These are phyloP conservation scores for Sporobolomyces phaffii DNA, from an alignment of 768 basidiomycete species.

Conservation along the genomic window DNA sequence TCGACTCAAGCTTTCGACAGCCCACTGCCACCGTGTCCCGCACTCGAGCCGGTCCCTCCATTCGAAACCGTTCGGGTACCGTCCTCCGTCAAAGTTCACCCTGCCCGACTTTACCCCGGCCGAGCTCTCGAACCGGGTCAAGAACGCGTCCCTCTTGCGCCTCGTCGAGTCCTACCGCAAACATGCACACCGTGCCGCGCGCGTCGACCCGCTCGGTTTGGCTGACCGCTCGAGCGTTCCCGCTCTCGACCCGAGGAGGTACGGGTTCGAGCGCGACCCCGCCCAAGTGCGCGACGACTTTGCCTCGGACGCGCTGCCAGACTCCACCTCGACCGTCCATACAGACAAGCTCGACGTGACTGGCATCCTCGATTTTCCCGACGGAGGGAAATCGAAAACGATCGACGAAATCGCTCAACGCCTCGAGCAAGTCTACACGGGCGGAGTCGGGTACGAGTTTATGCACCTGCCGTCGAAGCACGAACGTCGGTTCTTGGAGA, in stretches of 20 bases:
- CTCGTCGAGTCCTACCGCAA: constrained; percentile 71
- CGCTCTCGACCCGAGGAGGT: constrained; percentile 50
- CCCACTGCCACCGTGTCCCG: not conserved
- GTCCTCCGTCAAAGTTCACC: constrained; percentile 1
- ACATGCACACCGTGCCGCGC: constrained; percentile 76
- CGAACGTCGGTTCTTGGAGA: constrained; percentile 82
- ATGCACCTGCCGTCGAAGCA: constrained; percentile 72
- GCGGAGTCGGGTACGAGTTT: constrained; percentile 73
- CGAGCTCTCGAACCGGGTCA: constrained; percentile 62
- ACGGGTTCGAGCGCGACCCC: constrained; percentile 66
- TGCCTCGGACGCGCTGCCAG: constrained; percentile 48
- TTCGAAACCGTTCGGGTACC: constrained; percentile 19
- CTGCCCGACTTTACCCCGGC: constrained; percentile 49
- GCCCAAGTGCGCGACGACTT: constrained; percentile 66
- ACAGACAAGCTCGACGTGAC: constrained; percentile 14
- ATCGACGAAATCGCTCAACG: constrained; percentile 65
- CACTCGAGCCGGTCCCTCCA: not conserved
- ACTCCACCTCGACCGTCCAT: not conserved
- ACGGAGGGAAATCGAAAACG: constrained; percentile 48
- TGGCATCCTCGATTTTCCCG: constrained; percentile 36
- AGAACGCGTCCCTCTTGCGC: constrained; percentile 71
- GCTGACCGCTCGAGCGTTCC: constrained; percentile 58
- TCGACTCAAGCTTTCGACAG: not conserved
- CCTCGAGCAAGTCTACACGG: constrained; percentile 69
- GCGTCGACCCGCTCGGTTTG: constrained; percentile 79